Percentiles rank a stretch among this genome's conserved stretches.
Conservation (phyloP, 139 green algal species). For the Chlamydomonas sp. region DNA sequence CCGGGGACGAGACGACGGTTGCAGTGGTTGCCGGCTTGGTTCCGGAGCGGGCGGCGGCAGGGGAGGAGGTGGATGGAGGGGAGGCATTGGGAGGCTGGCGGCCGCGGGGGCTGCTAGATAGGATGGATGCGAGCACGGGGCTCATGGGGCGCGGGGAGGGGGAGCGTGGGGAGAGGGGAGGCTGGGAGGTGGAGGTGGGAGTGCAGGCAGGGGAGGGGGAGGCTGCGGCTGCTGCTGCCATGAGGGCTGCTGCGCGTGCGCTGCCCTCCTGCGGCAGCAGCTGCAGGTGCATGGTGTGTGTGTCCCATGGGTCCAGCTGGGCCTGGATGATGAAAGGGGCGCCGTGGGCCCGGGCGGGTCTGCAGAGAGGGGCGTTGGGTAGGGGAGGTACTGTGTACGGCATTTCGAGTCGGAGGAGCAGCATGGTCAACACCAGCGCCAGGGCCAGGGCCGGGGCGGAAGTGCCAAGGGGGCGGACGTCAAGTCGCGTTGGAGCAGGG, state of each 20-base stretch:
- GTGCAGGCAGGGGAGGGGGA: neutral
- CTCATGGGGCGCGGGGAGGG: neutral
- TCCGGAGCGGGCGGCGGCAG: too few relatives aligned
- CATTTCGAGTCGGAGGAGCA: too few relatives aligned
- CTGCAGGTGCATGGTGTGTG: constrained; percentile 5
- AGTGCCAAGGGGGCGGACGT: too few relatives aligned
- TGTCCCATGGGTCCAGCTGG: constrained; percentile 23
- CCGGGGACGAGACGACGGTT: neutral
- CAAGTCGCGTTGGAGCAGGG: too few relatives aligned
- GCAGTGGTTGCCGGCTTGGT: neutral
- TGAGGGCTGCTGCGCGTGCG: neutral
- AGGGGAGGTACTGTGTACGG: neutral
- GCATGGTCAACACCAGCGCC: too few relatives aligned
- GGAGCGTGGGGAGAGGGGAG: neutral
- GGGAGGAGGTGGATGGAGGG: too few relatives aligned
- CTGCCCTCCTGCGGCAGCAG: neutral
- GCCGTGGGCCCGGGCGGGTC: constrained; percentile 6
- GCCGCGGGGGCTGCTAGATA: constrained; percentile 7
- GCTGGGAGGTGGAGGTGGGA: neutral
- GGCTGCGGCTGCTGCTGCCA: neutral
- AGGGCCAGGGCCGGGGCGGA: too few relatives aligned
- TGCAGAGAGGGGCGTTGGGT: neutral
- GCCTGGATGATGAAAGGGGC: constrained; percentile 27
- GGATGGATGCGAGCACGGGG: constrained; percentile 23
- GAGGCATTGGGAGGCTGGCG: too few relatives aligned